phyloP scores from a whole-genome alignment of 2,329 filamentous ascomycete genomes.

The Apiospora pterosperma region DNA sequence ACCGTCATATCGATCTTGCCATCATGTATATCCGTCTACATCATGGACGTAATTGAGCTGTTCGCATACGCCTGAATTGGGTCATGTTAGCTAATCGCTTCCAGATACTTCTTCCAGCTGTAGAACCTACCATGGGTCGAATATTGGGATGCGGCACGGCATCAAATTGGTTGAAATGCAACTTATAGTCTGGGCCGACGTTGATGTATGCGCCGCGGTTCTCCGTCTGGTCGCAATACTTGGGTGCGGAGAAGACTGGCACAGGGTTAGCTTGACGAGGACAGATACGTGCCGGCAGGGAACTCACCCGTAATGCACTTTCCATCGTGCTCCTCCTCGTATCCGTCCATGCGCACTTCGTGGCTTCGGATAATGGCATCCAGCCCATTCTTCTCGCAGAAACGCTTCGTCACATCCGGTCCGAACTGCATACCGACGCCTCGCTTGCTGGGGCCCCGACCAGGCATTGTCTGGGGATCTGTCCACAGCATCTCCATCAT shows the following conservation, averaged over 20 bases:
- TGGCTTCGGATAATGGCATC: constrained; percentile 96
- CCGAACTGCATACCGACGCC: constrained; percentile 97
- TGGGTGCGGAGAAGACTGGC: constrained; percentile 90
- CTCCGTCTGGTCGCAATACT: constrained; percentile 96
- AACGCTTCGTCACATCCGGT: constrained; percentile 90
- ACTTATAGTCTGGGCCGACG: constrained; percentile 85
- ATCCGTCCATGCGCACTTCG: constrained; percentile 98
- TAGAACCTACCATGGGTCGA: constrained; percentile 72
- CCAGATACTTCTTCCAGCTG: not conserved
- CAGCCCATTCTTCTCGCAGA: constrained; percentile 93
- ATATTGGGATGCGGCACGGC: constrained; percentile 95
- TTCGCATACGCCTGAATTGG: constrained; percentile 70
- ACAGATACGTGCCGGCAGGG: not conserved
- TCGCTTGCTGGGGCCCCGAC: constrained; percentile 91
- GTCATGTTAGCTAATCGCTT: constrained; percentile 22
- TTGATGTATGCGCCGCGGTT: constrained; percentile 99
- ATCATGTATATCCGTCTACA: constrained; percentile 42
- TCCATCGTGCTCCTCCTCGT: constrained; percentile 95
- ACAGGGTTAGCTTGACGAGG: constrained; percentile 21
- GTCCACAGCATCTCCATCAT: constrained; percentile 99
- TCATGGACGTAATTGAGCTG: constrained; percentile 76
- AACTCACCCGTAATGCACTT: constrained; percentile 83
- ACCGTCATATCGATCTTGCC: constrained; percentile 18
- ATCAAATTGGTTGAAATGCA: constrained; percentile 90
- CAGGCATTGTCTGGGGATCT: constrained; percentile 82